Base-by-base conservation (phyloP, 192 early-diverging fungal genomes). In the Backusella circina region DNA sequence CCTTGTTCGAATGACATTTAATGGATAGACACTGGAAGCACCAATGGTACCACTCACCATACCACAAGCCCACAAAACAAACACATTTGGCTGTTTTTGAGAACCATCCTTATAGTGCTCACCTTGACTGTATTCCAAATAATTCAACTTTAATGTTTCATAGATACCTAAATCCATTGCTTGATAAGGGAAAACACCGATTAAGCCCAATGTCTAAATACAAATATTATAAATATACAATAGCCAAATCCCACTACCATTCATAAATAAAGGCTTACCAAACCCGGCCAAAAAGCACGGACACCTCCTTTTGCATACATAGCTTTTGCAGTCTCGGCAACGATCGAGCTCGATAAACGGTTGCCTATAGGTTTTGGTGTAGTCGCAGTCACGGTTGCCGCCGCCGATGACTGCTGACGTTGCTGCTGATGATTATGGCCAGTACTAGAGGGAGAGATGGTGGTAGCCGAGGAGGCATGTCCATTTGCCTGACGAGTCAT, bases 141-240 rank as follows among this genome's bases (percentile, higher is more conserved):
- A 92, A 18, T 80, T 76, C 64, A 82, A 76, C 70, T 92, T 92
- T 35, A 93, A 86, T 8, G 89, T 91, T 74, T 93, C 92, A 80
- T 89, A 93, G 38, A 92, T 86, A 13, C 85, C 87, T 74, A 92
- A 37, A 79, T 93, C 91, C 65, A 93, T 86, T 10, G 91, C 93
- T 36, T 90, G 89, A 83, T 93, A 94, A 16, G 93, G 93, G 35
- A 94, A 89, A 38, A 94, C 88, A 16, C 93, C 93, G 0, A 94
- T 75, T 9, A 94, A 67, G 21, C 81, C 81, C 26, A 82, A 33
- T 16, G 81, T 78, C 76, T 77, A 51, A 2, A 71, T 28, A 37
- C 30, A 5, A 5, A n/a, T 18, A 18, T 47, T 23, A 37, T 72
- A 47, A 18, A 30, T 35, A 13, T 5, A n/a, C n/a, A 6, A 16